A percentile compares a stretch with the other conserved stretches of the same genome.
phyloP scores from a whole-genome alignment of 176 grass and related monocot species.

The Urochloa ruziziensis region DNA sequence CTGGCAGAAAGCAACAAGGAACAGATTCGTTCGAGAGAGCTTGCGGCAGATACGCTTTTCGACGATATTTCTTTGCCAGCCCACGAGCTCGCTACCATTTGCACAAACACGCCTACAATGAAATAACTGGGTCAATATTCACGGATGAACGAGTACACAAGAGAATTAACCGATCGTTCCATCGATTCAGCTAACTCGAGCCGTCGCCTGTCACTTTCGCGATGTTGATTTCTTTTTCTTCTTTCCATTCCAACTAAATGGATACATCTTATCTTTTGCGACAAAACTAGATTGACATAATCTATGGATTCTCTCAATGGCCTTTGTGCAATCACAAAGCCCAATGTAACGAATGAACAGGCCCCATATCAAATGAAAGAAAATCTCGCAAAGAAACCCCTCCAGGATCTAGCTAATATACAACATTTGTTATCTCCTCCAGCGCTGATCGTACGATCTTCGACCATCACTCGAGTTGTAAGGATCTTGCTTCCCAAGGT shows the following conservation, averaged over 20 bases:
- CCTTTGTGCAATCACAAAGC: constrained; percentile 34
- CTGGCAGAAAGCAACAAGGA: neutral
- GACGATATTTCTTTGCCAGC: no score
- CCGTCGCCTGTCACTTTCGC: neutral
- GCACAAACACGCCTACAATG: neutral
- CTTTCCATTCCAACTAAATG: neutral
- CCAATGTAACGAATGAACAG: constrained; percentile 28
- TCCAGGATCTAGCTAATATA: constrained; percentile 38
- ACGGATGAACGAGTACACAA: neutral
- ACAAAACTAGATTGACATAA: constrained; percentile 16
- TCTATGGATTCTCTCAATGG: constrained; percentile 25
- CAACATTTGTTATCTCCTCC: constrained; percentile 42
- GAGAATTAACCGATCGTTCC: neutral
- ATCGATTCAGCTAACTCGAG: neutral
- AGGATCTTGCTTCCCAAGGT: constrained; percentile 23
- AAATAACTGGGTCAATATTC: neutral
- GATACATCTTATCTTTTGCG: neutral
- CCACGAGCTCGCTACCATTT: no score
- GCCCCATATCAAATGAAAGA: neutral
- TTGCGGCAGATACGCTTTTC: no score
- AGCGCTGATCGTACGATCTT: constrained; percentile 6
- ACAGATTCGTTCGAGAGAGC: no score
- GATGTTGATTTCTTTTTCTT: neutral
- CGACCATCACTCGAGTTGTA: constrained; percentile 23
- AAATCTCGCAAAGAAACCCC: neutral